phyloP scores from a whole-genome alignment of 495 filamentous ascomycete genomes.

The Jackrogersella multiformis region DNA sequence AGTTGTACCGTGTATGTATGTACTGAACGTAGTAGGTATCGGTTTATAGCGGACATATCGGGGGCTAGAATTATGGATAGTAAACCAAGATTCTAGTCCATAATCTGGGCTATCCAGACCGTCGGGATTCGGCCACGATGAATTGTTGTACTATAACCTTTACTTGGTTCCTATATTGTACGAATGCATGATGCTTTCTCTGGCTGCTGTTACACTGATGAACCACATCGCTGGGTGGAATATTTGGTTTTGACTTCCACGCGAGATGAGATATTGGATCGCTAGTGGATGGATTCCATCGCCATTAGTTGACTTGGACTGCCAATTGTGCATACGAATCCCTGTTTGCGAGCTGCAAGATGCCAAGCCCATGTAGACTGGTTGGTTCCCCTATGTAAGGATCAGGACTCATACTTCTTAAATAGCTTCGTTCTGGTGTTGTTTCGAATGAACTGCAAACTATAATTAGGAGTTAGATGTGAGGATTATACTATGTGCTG shows the following conservation, averaged over 20 bases:
- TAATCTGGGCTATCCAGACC: conserved; percentile 30
- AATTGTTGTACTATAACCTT: conserved; percentile 19
- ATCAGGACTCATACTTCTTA: conserved; percentile 27
- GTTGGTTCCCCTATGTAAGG: conserved; percentile 31
- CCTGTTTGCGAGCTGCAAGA: conserved; percentile 29
- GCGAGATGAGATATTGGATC: conserved; percentile 12
- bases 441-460: too few relatives aligned
- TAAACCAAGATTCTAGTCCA: conserved; percentile 4
- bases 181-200: conserved; percentile 23
- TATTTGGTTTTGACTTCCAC: conserved; percentile 25
- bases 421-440: conserved; percentile 15
- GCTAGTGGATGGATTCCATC: conserved; percentile 24
- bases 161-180: conserved; percentile 20
- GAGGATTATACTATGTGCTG: too few relatives aligned
- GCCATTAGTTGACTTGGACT: conserved; percentile 15
- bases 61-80: conserved; percentile 17
- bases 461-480: too few relatives aligned
- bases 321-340: conserved; percentile 33
- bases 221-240: conserved; percentile 26
- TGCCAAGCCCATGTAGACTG: conserved; percentile 26
- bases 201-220: conserved; percentile 16
- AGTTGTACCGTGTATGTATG: not conserved
- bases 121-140: conserved; percentile 24
- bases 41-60: not conserved
- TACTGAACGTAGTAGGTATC: not conserved